Percentiles rank a stretch among this genome's conserved stretches.
These are phyloP conservation scores for Microstroma glucosiphilum DNA, from an alignment of 1,284 basidiomycete genomes.

Conservation along the genomic window DNA sequence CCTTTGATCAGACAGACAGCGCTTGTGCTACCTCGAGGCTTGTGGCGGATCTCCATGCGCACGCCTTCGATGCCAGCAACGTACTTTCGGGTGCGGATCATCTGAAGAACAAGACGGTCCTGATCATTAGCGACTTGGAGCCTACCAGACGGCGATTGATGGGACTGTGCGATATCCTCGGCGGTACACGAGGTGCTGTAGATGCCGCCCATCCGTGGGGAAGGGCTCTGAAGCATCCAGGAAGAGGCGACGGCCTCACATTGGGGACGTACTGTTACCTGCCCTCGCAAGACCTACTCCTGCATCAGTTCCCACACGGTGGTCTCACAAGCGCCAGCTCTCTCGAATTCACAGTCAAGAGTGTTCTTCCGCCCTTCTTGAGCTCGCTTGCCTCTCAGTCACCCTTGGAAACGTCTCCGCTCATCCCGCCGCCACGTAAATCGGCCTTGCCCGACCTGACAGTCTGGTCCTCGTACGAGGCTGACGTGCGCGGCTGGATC, in stretches of 20 bases:
- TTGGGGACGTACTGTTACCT: not conserved
- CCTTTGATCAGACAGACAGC: not conserved
- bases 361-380: not conserved
- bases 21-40: not conserved
- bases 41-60: too few species aligned
- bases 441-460: not conserved
- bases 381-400: not conserved
- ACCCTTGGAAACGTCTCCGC: not conserved
- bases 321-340: not conserved
- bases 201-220: not conserved
- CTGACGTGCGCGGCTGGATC: not conserved
- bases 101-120: not conserved
- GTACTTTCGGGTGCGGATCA: not conserved
- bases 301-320: slow-evolving; percentile 2
- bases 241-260: not conserved
- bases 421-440: not conserved
- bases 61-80: too few species aligned
- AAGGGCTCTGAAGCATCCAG: not conserved
- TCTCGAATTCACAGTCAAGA: not conserved
- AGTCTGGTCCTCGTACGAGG: not conserved
- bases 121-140: not conserved
- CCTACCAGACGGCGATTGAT: not conserved
- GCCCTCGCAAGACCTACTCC: not conserved
- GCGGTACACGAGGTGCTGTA: not conserved
- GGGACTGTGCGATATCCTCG: not conserved